Evolutionary conservation across 129 eudicot genomes (phyloP), one percentile per base, ranked within the genome.

Genomic region (Pulicaria dysenterica): DNA sequence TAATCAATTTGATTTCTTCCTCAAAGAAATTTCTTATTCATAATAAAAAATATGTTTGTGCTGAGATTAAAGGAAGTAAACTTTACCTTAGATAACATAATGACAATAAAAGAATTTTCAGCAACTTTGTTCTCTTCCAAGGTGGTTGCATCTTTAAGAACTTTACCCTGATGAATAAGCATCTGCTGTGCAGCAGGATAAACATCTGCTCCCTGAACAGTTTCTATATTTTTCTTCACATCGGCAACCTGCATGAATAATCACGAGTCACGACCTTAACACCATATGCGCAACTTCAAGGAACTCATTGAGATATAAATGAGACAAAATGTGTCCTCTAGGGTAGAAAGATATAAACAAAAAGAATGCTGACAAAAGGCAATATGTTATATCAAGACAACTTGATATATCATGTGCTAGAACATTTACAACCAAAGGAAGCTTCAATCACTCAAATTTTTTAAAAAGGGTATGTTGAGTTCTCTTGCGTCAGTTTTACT

Each of bases 141-240:
- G 50, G 97, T 94, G 39, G 91, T 90, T 58, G 73, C 81, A 84
- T 94, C 97, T 80, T 87, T 90, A 39, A 94, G 92, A 70, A 90
- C 93, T 62, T 94, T 94, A 16, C 98, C 98, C 70, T 88, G 90
- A 70, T 90, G 83, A 46, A 94, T 85, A 57, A 94, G 90, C 96
- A 89, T 85, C 68, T 85, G 96, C 59, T 83, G 86, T 15, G 84
- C 81, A 64, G 95, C 95, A n/a, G 98, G 98, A 84, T 85, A 93
- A 38, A 75, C 82, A 72, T 80, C 86, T 56, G 82, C 54, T 63
- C 98, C 98, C 64, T 93, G 95, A 17, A 73, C 86, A 62, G 68
- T 69, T 79, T 93, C 96, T 73, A 93, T 89, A 73, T 79, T 84
- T 74, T 81, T 87, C 90, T 93, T 93, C 75, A 93, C 95, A 82